Percentiles rank a stretch among this genome's conserved stretches.
Conservation (phyloP, 257 asterid genomes). For the Solanum pennellii region DNA sequence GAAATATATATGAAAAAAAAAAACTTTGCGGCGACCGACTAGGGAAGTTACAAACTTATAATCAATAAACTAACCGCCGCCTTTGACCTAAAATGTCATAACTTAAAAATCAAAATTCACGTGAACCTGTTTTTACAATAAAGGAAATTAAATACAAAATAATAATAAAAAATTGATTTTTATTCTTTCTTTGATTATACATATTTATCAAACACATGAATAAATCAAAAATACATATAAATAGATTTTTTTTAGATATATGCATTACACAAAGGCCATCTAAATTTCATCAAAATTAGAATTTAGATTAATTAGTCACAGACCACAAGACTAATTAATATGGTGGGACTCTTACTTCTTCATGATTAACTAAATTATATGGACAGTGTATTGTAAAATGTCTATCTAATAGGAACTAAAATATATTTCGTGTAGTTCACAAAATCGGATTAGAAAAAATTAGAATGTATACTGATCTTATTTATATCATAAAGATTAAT, state of each 20-base stretch:
- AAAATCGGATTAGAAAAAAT: too few relatives aligned
- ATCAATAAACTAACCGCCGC: not conserved
- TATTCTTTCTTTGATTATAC: not conserved
- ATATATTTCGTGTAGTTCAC: not conserved
- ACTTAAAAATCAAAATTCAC: not conserved
- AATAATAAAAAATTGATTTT: not conserved
- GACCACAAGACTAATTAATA: not conserved
- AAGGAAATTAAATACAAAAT: not conserved
- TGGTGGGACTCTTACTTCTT: not conserved
- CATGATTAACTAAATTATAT: too few relatives aligned
- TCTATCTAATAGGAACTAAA: not conserved
- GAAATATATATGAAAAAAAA: not conserved
- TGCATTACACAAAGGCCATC: not conserved
- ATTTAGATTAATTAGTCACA: not conserved
- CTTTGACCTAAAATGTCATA: not conserved
- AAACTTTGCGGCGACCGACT: conserved; percentile 4
- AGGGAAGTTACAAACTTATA: not conserved
- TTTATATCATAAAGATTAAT: too few relatives aligned
- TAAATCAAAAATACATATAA: too few relatives aligned
- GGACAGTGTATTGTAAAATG: not conserved
- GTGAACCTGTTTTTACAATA: not conserved
- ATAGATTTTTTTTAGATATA: not conserved
- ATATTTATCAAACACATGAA: not conserved
- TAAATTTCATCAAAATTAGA: not conserved
- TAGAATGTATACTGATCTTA: rapidly evolving